Evolutionary conservation across 805 yeast genomes (phyloP), one percentile per base, ranked within the genome.

Genomic region (Pichia eremophila): DNA sequence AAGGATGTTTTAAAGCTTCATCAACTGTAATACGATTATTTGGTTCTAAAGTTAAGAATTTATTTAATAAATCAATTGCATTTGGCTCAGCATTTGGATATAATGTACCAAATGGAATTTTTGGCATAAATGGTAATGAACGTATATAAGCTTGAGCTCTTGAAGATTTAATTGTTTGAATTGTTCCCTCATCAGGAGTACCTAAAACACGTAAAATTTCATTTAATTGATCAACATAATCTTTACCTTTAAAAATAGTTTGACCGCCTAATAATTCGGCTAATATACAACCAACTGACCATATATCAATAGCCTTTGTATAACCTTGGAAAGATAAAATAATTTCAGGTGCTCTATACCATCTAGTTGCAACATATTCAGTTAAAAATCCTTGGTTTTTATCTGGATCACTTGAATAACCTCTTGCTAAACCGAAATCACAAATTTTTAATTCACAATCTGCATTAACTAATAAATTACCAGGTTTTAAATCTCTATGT

Each of bases 271-370:
- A 68, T 52, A 93, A 74, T 63, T 93, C 99, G 1, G 98, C 99
- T 46, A 93, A 69, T 49, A 93, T 90, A 68, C 99, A 93, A 3
- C 99, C 99, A 19, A 93, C 95, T 0, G 97, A 88, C 99, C 99
- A 93, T 48, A 93, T 77, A 65, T 93, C 99, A 50, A 93, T 91
- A 25, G 99, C 96, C 68, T 88, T 90, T 7, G 98, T 86, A 65
- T 91, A 91, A 50, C 90, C 87, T 64, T 93, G 95, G 70, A 86
- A 88, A 54, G 95, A 83, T 47, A 93, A 73, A 89, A 93, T 91
- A 66, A 93, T 89, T 62, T 93, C 99, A 0, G 99, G 99, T 4
- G 99, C 99, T 56, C 99, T 74, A 66, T 93, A 93, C 99, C 99
- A 93, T 63, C 99, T 76, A 1, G 99, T 93, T 32, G 99, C 98